A percentile compares a stretch with the other conserved stretches of the same genome.
Conservation (phyloP, 23 red algal species). For the Chondrus crispus region DNA sequence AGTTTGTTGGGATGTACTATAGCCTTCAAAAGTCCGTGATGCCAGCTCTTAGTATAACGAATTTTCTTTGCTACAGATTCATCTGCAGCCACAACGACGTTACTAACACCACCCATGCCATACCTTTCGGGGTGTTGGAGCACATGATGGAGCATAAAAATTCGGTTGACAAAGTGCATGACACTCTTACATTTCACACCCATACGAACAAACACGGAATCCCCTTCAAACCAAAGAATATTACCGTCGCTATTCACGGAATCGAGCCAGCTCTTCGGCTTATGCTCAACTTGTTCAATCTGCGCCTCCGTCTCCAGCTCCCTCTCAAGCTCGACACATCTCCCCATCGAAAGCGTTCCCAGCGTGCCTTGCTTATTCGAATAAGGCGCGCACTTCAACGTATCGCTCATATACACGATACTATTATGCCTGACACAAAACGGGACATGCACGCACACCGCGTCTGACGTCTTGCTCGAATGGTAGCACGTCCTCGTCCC, state of each 20-base stretch:
- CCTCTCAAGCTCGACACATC: conserved; percentile 29
- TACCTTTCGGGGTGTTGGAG: conserved; percentile 36
- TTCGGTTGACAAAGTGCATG: conserved; percentile 35
- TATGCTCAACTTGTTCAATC: conserved; percentile 38
- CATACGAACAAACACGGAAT: conserved; percentile 42
- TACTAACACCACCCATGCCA: neutral
- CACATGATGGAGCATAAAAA: conserved; percentile 44
- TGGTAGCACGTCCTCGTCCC: neutral
- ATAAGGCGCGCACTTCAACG: conserved; percentile 44
- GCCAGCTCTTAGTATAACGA: conserved; percentile 37
- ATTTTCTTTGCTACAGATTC: conserved; percentile 39
- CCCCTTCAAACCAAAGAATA: conserved; percentile 59
- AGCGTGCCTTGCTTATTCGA: neutral
- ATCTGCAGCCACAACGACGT: conserved; percentile 40
- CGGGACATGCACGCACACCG: conserved; percentile 61
- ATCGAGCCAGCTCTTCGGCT: neutral
- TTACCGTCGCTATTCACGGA: neutral
- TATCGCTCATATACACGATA: conserved; percentile 24
- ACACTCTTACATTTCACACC: neutral
- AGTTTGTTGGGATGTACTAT: conserved; percentile 38
- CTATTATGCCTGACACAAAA: conserved; percentile 40
- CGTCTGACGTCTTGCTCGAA: neutral
- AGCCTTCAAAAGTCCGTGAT: conserved; percentile 48
- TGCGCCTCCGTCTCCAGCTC: conserved; percentile 33
- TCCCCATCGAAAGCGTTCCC: conserved; percentile 1